Conservation (phyloP, 306 rosid genomes). For the Pterocarpus macrocarpus region DNA sequence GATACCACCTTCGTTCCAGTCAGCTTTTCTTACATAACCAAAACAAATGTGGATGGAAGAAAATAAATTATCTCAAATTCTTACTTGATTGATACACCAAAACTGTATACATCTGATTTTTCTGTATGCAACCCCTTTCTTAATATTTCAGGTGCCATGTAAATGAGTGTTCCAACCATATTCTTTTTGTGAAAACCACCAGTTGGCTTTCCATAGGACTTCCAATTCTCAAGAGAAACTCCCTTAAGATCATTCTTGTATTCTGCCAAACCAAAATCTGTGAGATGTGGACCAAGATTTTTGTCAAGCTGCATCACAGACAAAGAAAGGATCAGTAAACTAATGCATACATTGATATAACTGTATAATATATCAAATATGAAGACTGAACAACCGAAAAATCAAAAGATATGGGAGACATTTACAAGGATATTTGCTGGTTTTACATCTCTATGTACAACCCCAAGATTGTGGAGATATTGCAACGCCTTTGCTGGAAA, state of each 20-base stretch:
- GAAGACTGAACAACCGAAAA: slow-evolving; percentile 15
- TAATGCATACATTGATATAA: slow-evolving; percentile 26
- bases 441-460: slow-evolving; percentile 96
- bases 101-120: slow-evolving; percentile 92
- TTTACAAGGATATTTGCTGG: slow-evolving; percentile 94
- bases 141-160: slow-evolving; percentile 97
- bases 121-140: slow-evolving; percentile 85
- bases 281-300: slow-evolving; percentile 73
- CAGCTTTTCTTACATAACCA: slow-evolving; percentile 10
- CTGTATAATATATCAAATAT: slow-evolving; percentile 2
- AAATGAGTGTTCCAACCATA: slow-evolving; percentile 94
- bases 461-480: slow-evolving; percentile 89
- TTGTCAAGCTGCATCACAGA: slow-evolving; percentile 77
- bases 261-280: slow-evolving; percentile 97
- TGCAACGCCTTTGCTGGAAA: slow-evolving; percentile 90
- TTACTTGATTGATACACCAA: slow-evolving; percentile 87
- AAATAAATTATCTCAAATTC: slow-evolving; percentile 38
- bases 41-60: slow-evolving; percentile 6
- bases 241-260: slow-evolving; percentile 69
- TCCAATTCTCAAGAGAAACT: slow-evolving; percentile 81
- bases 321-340: slow-evolving; percentile 24
- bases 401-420: slow-evolving; percentile 53
- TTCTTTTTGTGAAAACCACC: slow-evolving; percentile 96
- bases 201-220: slow-evolving; percentile 91
- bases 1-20: slow-evolving; percentile 18